phyloP scores from a whole-genome alignment of 2,329 filamentous ascomycete genomes.

The Lachnum nothofagi region DNA sequence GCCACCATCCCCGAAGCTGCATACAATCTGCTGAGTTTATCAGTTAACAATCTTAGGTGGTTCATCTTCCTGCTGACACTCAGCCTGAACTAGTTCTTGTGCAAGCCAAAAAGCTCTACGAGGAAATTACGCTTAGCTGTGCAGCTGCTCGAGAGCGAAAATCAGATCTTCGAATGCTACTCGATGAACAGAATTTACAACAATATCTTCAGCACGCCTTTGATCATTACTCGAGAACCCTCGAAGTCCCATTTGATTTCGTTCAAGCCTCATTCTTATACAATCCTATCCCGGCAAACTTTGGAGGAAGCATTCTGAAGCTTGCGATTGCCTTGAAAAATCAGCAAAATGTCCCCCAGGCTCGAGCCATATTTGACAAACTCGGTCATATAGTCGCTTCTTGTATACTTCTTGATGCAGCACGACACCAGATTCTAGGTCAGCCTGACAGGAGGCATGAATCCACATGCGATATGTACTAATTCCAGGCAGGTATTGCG shows the following conservation, averaged over 20 bases:
- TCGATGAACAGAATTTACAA: slow-evolving; percentile 1
- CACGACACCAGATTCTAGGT: slow-evolving; percentile 5
- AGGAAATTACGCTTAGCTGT: not conserved
- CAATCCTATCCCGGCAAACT: slow-evolving; percentile 10
- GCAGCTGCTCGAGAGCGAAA: not conserved
- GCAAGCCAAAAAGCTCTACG: slow-evolving; percentile 8
- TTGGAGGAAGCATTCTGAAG: slow-evolving; percentile 12
- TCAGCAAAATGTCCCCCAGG: not conserved
- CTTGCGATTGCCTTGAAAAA: slow-evolving; percentile 8
- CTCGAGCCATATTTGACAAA: slow-evolving; percentile 1
- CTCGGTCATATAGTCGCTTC: slow-evolving; percentile 10
- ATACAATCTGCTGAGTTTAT: not conserved
- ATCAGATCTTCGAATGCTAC: slow-evolving; percentile 2
- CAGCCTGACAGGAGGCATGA: not conserved
- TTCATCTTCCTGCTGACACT: slow-evolving; percentile 2
- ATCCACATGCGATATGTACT: not conserved
- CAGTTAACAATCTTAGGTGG: not conserved
- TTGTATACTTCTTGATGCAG: slow-evolving; percentile 11
- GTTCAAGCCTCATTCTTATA: slow-evolving; percentile 6
- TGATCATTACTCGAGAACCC: slow-evolving; percentile 4
- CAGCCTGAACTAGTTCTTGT: not conserved
- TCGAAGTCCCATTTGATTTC: slow-evolving; percentile 11
- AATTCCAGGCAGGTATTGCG: slow-evolving; percentile 1
- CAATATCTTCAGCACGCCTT: slow-evolving; percentile 8
- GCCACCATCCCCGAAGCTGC: not conserved